phyloP scores from a whole-genome alignment of 345 rosid genomes.

The Arabidopsis arenosa region DNA sequence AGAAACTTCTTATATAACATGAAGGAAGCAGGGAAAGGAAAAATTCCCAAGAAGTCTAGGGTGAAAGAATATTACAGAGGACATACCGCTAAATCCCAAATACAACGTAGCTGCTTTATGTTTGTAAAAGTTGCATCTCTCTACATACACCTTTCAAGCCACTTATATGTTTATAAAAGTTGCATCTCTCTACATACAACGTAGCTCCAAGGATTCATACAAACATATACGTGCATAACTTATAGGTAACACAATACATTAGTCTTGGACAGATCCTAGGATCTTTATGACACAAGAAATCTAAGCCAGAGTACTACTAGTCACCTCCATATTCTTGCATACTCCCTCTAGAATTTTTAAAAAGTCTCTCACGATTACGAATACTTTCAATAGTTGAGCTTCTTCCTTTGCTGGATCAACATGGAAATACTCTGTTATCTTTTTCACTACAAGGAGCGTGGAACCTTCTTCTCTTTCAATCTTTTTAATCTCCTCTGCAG shows the following conservation, averaged over 20 bases:
- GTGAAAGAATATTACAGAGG: too few species aligned
- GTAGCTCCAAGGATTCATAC: conserved; percentile 19
- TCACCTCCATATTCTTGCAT: conserved; percentile 78
- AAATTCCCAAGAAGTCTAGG: too few species aligned
- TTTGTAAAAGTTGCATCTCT: too few species aligned
- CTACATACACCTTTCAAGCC: neutral
- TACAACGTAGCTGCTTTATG: too few species aligned
- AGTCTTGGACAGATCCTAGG: conserved; percentile 14
- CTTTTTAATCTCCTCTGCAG: conserved; percentile 54
- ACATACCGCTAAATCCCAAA: too few species aligned
- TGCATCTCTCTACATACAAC: neutral
- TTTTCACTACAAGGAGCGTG: conserved; percentile 56
- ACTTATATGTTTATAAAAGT: neutral
- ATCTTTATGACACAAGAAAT: conserved; percentile 1
- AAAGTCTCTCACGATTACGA: conserved; percentile 76
- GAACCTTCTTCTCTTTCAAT: conserved; percentile 54
- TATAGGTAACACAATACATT: conserved; percentile 13
- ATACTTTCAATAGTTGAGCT: conserved; percentile 76
- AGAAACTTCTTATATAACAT: neutral
- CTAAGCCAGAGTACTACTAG: conserved; percentile 39
- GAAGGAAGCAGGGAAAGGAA: too few species aligned
- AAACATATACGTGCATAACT: conserved; percentile 37
- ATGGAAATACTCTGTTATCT: conserved; percentile 79
- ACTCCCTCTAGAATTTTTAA: conserved; percentile 69
- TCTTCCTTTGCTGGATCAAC: conserved; percentile 66